Evolutionary conservation across 495 filamentous ascomycete genomes (phyloP).

Genomic region (Sabuloglossum arenarium): DNA sequence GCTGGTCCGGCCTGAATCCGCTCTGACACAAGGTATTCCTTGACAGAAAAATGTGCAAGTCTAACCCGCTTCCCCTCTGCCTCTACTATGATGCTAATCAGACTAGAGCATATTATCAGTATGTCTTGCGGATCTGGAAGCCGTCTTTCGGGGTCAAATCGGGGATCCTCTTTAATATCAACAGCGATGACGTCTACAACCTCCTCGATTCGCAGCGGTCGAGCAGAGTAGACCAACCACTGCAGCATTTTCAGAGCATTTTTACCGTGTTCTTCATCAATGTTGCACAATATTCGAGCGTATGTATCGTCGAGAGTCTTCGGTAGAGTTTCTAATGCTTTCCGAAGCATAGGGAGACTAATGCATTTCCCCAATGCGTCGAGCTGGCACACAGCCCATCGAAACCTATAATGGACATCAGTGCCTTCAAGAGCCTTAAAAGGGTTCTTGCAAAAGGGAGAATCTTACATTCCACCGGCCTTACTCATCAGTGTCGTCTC

Average conservation of each 20-base stretch:
- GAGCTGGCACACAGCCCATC: conserved; percentile 22
- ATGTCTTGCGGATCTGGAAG: conserved; percentile 9
- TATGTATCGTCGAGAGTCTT: conserved; percentile 21
- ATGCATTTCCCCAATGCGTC: conserved; percentile 17
- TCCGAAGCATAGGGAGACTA: conserved; percentile 8
- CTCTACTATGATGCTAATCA: background rate
- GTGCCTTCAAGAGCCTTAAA: too few species aligned
- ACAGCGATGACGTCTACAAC: background rate
- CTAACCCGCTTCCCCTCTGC: conserved; percentile 4
- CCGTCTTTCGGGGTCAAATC: background rate
- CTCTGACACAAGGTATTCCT: conserved; percentile 11
- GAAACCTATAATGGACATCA: conserved; percentile 18
- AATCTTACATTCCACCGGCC: conserved; percentile 19
- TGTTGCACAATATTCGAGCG: conserved; percentile 15
- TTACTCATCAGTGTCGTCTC: conserved; percentile 11
- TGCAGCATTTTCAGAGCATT: conserved; percentile 14
- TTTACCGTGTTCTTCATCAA: conserved; percentile 9
- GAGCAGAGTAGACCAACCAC: conserved; percentile 12
- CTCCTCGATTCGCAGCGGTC: background rate
- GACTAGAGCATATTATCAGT: conserved; percentile 2
- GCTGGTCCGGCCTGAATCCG: background rate
- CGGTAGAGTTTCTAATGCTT: conserved; percentile 18
- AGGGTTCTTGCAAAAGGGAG: too few species aligned
- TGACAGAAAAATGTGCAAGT: conserved; percentile 14
- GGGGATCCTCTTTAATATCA: background rate